These are phyloP conservation scores for Pyracantha coccinea DNA, from an alignment of 331 rosid species.

Conservation along the genomic window DNA sequence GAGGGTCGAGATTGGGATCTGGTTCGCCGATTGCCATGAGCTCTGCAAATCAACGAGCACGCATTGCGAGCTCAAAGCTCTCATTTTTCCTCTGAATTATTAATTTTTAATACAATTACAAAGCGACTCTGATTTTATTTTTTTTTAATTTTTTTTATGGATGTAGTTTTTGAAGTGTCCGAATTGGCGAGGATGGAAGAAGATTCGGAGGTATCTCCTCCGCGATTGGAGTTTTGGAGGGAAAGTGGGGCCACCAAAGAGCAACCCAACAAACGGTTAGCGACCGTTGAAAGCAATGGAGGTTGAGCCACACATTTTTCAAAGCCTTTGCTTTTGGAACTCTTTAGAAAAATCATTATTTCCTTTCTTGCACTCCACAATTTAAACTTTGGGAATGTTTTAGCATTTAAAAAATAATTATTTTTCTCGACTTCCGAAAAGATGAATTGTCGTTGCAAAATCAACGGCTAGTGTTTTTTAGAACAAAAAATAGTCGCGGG, in stretches of 20 bases:
- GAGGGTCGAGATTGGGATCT: conserved; percentile 41
- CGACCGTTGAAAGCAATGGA: conserved; percentile 6
- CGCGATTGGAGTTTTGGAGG: conserved; percentile 28
- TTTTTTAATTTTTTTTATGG: neutral
- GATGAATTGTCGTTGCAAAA: too few species aligned
- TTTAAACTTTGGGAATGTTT: neutral
- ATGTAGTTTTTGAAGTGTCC: neutral
- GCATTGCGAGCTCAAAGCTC: conserved; percentile 58
- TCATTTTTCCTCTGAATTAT: conserved; percentile 28
- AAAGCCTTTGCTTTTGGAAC: neutral
- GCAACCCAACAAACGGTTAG: neutral
- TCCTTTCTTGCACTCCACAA: neutral
- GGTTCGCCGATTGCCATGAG: conserved; percentile 43
- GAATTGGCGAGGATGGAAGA: conserved; percentile 18
- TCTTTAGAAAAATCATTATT: neutral
- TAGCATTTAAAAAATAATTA: too few species aligned
- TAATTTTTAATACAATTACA: neutral
- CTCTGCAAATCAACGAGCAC: conserved; percentile 63
- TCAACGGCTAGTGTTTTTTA: too few species aligned
- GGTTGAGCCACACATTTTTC: conserved; percentile 28
- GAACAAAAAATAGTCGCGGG: too few species aligned
- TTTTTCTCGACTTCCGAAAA: rapidly evolving
- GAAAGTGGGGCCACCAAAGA: conserved; percentile 25
- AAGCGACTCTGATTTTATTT: neutral
- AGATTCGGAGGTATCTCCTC: conserved; percentile 74